phyloP scores from a whole-genome alignment of 768 basidiomycete species.

The Leucosporidium yakuticum region DNA sequence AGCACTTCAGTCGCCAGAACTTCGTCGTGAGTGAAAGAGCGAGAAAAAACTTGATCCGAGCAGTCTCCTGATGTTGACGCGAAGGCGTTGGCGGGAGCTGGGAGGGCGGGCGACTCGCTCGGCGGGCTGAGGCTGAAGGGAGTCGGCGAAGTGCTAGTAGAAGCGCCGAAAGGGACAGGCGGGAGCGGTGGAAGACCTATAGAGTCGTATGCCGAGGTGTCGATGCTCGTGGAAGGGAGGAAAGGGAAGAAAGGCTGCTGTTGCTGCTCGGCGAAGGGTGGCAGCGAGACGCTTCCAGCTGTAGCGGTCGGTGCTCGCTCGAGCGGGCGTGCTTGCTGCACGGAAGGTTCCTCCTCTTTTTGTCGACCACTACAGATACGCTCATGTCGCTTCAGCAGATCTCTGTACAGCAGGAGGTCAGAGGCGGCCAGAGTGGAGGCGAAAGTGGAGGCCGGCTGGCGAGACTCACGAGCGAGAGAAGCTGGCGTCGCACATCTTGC shows the following conservation, averaged over 20 bases:
- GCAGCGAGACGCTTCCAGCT: neutral
- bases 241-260: too few relatives aligned
- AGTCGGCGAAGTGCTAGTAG: neutral
- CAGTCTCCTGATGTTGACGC: neutral
- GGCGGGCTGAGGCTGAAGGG: neutral
- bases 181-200: neutral
- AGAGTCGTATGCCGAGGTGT: neutral
- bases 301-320: too few relatives aligned
- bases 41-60: neutral
- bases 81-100: neutral
- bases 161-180: too few relatives aligned
- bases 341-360: neutral
- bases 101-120: neutral
- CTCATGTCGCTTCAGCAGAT: neutral
- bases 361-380: neutral
- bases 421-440: neutral
- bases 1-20: slow-evolving; percentile 32
- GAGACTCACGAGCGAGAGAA: slow-evolving; percentile 2
- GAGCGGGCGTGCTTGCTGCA: too few relatives aligned
- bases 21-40: slow-evolving; percentile 27
- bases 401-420: neutral
- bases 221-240: too few relatives aligned
- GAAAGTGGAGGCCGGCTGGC: too few relatives aligned
- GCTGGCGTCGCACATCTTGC: neutral
- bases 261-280: neutral